phyloP scores from a whole-genome alignment of 345 rosid species.

The Diplotaxis tenuifolia region DNA sequence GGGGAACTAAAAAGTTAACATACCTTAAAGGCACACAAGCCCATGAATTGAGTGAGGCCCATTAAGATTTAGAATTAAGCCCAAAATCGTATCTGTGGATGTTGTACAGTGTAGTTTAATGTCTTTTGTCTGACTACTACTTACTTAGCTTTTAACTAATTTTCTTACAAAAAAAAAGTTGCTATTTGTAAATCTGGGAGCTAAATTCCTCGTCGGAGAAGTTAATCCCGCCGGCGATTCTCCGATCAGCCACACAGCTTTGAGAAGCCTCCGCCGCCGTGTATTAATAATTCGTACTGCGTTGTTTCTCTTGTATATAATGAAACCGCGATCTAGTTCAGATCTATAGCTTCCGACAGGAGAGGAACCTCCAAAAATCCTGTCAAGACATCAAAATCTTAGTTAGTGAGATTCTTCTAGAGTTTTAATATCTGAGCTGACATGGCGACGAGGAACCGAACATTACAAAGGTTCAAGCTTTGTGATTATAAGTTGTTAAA shows the following conservation, averaged over 20 bases:
- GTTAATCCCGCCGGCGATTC: conserved; percentile 14
- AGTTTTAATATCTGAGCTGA: conserved; percentile 2
- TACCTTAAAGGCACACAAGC: too few relatives aligned
- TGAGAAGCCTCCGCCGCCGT: not conserved
- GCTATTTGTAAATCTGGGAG: conserved; percentile 22
- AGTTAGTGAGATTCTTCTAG: conserved; percentile 20
- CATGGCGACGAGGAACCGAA: conserved; percentile 91
- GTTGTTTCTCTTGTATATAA: conserved; percentile 1
- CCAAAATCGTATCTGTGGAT: too few relatives aligned
- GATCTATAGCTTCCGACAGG: conserved; percentile 41
- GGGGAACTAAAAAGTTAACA: too few relatives aligned
- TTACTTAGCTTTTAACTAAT: not conserved
- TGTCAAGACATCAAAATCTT: conserved; percentile 4
- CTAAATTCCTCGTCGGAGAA: not conserved
- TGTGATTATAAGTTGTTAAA: not conserved
- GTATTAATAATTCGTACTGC: not conserved
- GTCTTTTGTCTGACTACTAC: too few relatives aligned
- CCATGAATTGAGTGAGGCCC: too few relatives aligned
- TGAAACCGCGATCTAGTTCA: conserved; percentile 20
- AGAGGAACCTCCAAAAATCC: not conserved
- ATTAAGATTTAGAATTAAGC: not conserved
- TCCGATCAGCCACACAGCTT: not conserved
- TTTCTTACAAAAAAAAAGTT: not conserved
- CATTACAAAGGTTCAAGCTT: conserved; percentile 30
- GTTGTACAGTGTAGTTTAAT: too few relatives aligned